Conservation (phyloP, 495 filamentous ascomycete genomes). For the Lophiotrema nucula region DNA sequence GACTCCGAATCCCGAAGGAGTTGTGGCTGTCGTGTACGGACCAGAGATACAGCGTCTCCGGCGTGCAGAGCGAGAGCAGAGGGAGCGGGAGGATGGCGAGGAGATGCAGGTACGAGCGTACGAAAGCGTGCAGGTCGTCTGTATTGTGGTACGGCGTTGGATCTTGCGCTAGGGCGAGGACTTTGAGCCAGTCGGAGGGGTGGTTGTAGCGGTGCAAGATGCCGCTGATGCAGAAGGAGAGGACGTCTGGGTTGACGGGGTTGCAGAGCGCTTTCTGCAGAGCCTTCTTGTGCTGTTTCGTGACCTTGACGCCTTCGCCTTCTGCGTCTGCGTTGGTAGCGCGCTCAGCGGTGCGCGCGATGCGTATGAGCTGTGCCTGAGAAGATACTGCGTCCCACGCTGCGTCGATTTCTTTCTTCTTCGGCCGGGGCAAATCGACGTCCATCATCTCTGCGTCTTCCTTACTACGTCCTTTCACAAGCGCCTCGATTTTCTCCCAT, state of each 20-base stretch:
- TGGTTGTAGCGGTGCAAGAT: slow-evolving; percentile 24
- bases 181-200: slow-evolving; percentile 7
- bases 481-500: slow-evolving; percentile 28
- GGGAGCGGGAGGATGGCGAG: slow-evolving; percentile 30
- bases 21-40: slow-evolving; percentile 38
- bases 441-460: slow-evolving; percentile 31
- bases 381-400: slow-evolving; percentile 17
- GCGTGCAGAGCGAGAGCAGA: slow-evolving; percentile 29
- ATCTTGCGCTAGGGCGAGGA: slow-evolving; percentile 32
- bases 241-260: slow-evolving; percentile 32
- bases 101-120: slow-evolving; percentile 37
- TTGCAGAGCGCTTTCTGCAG: slow-evolving; percentile 18
- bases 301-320: slow-evolving; percentile 3
- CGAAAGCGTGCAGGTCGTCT: slow-evolving; percentile 34
- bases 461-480: slow-evolving; percentile 15
- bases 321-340: background rate
- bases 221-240: slow-evolving; percentile 34
- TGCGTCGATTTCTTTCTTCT: slow-evolving; percentile 11
- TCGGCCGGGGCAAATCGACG: slow-evolving; percentile 16
- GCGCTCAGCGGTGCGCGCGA: slow-evolving; percentile 17
- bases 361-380: slow-evolving; percentile 20
- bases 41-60: slow-evolving; percentile 30
- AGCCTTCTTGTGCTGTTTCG: slow-evolving; percentile 21
- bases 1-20: slow-evolving; percentile 39
- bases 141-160: slow-evolving; percentile 33